phyloP scores from a whole-genome alignment of 116 monocot species.

The Zostera marina region DNA sequence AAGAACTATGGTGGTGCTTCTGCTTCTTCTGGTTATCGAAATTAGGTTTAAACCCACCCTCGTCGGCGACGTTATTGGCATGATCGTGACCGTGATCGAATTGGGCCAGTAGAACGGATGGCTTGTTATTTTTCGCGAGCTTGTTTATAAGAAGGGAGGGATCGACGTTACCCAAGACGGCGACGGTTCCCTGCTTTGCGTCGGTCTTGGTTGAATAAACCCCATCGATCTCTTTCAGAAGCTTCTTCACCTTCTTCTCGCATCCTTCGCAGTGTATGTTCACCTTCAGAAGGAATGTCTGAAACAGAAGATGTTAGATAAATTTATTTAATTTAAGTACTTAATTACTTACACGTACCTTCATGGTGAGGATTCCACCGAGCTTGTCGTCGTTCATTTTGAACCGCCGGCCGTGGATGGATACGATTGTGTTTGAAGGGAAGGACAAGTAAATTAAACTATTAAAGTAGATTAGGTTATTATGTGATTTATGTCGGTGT shows the following conservation, averaged over 20 bases:
- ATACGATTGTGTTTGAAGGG: no score
- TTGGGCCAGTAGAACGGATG: background rate
- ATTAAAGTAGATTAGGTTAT: no score
- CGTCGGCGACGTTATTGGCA: background rate
- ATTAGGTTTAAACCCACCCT: no score
- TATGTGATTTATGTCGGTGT: no score
- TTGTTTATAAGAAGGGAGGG: background rate
- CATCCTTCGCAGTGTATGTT: background rate
- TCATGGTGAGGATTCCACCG: no score
- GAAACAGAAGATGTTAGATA: no score
- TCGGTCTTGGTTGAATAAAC: background rate
- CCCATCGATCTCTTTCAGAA: background rate
- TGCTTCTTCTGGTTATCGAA: background rate
- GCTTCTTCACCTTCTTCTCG: constrained; percentile 1
- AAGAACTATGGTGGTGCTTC: background rate
- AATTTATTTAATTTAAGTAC: no score
- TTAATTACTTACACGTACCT: no score
- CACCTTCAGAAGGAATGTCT: background rate
- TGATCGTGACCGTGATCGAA: background rate
- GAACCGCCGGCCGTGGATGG: no score
- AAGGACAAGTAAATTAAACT: no score
- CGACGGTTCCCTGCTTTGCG: background rate
- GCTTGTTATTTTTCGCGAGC: background rate
- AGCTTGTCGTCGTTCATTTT: no score
- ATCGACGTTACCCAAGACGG: background rate